phyloP scores from a whole-genome alignment of 2,329 filamentous ascomycete species.

The Sporothrix curviconia region DNA sequence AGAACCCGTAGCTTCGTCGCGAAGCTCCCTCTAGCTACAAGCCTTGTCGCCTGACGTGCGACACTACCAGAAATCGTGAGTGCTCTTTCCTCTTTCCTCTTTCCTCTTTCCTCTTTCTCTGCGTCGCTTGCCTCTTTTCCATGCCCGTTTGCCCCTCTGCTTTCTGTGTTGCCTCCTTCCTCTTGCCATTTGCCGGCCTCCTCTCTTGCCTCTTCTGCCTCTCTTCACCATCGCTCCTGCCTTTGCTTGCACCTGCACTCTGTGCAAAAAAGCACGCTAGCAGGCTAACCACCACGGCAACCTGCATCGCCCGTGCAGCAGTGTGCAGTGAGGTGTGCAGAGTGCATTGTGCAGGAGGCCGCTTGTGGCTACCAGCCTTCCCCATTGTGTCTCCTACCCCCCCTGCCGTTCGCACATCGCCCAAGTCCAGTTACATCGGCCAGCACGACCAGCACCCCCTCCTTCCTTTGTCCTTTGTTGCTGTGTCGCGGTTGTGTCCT shows the following conservation, averaged over 20 bases:
- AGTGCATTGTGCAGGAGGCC: constrained; percentile 5
- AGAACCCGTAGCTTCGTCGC: too few species aligned
- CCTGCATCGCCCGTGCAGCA: constrained; percentile 1
- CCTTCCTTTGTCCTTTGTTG: too few species aligned
- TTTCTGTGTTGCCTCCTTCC: neutral
- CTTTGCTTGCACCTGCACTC: neutral
- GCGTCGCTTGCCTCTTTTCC: neutral
- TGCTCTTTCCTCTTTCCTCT: neutral
- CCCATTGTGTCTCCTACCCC: neutral
- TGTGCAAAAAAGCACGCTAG: constrained; percentile 10
- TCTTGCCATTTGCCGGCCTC: neutral
- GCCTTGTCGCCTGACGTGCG: too few species aligned
- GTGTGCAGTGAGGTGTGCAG: neutral
- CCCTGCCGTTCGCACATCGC: neutral
- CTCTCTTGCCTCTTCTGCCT: neutral
- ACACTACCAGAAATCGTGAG: too few species aligned
- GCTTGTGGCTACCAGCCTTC: too few species aligned
- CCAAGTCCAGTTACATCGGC: too few species aligned
- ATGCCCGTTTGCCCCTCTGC: neutral
- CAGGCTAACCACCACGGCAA: constrained; percentile 3
- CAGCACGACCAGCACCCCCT: too few species aligned
- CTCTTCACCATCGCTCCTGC: neutral
- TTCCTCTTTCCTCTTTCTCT: neutral
- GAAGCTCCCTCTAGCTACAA: too few species aligned
- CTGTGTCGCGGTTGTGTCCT: too few species aligned